phyloP scores from a whole-genome alignment of 2,329 filamentous ascomycete genomes.

The Clarireedia sp. region DNA sequence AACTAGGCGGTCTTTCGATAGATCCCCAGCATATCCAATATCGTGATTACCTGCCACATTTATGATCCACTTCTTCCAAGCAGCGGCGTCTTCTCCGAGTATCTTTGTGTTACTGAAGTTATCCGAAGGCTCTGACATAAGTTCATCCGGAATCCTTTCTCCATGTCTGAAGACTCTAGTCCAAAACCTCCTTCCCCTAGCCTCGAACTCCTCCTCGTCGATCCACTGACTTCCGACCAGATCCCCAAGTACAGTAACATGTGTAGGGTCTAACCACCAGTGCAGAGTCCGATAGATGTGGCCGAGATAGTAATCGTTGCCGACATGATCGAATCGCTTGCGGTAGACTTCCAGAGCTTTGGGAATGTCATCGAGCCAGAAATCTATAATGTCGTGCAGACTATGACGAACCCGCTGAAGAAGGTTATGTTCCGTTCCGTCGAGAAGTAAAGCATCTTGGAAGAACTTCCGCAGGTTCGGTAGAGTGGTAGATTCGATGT shows the following conservation, averaged over 20 bases:
- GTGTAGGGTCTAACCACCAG: constrained; percentile 81
- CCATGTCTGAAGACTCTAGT: constrained; percentile 65
- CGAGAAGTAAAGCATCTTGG: constrained; percentile 18
- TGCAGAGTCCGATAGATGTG: constrained; percentile 80
- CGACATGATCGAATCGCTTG: constrained; percentile 80
- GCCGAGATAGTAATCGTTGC: constrained; percentile 90
- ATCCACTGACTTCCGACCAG: constrained; percentile 95
- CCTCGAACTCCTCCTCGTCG: constrained; percentile 71
- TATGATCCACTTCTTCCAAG: constrained; percentile 72
- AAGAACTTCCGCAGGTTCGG: constrained; percentile 41
- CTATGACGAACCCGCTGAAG: constrained; percentile 45
- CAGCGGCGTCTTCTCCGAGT: constrained; percentile 36
- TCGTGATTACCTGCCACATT: constrained; percentile 95
- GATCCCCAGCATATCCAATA: constrained; percentile 89
- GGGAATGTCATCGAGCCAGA: constrained; percentile 61
- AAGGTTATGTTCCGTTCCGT: constrained; percentile 39
- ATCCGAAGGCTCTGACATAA: constrained; percentile 40
- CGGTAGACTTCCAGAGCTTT: constrained; percentile 57
- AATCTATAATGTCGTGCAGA: constrained; percentile 51
- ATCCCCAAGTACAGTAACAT: constrained; percentile 84
- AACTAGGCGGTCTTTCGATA: constrained; percentile 64
- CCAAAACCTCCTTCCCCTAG: constrained; percentile 71
- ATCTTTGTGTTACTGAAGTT: constrained; percentile 29
- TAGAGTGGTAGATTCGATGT: constrained; percentile 43
- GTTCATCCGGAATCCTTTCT: constrained; percentile 51